These are phyloP conservation scores for Taphrina deformans DNA, from an alignment of 1,139 yeast species.

Conservation along the genomic window DNA sequence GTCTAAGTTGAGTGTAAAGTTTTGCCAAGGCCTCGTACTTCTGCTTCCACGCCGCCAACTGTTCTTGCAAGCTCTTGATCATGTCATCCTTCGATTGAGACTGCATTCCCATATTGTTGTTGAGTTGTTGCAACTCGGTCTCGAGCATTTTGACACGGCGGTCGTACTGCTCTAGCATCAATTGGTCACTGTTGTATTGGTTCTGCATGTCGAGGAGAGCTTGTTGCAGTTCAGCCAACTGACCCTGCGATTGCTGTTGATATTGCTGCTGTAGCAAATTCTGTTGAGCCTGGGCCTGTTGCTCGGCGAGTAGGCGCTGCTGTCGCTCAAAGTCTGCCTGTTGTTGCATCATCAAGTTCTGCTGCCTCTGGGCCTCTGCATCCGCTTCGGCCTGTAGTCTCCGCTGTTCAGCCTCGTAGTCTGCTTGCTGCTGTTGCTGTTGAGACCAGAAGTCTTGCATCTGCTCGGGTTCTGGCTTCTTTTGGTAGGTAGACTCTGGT, in stretches of 20 bases:
- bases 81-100: conserved; percentile 76
- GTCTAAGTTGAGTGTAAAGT: conserved; percentile 84
- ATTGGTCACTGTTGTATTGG: conserved; percentile 85
- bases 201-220: conserved; percentile 73
- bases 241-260: conserved; percentile 74
- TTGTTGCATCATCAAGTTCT: conserved; percentile 55
- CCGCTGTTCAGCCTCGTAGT: conserved; percentile 55
- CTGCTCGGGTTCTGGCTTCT: conserved; percentile 33
- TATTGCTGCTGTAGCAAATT: conserved; percentile 67
- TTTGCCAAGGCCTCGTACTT: conserved; percentile 90
- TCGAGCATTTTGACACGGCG: conserved; percentile 81
- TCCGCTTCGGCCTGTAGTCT: conserved; percentile 44
- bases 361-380: conserved; percentile 53
- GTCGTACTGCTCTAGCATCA: conserved; percentile 82
- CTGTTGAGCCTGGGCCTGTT: conserved; percentile 75
- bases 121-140: conserved; percentile 63
- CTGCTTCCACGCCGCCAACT: conserved; percentile 73
- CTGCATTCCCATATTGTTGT: conserved; percentile 70
- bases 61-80: conserved; percentile 68
- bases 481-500: conserved; percentile 42
- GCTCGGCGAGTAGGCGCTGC: conserved; percentile 65
- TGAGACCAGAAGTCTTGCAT: conserved; percentile 55
- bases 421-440: conserved; percentile 48
- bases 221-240: conserved; percentile 78
- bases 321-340: conserved; percentile 70